Base-by-base conservation (phyloP, 208 protist species). In the Acanthamoeba royreba region DNA sequence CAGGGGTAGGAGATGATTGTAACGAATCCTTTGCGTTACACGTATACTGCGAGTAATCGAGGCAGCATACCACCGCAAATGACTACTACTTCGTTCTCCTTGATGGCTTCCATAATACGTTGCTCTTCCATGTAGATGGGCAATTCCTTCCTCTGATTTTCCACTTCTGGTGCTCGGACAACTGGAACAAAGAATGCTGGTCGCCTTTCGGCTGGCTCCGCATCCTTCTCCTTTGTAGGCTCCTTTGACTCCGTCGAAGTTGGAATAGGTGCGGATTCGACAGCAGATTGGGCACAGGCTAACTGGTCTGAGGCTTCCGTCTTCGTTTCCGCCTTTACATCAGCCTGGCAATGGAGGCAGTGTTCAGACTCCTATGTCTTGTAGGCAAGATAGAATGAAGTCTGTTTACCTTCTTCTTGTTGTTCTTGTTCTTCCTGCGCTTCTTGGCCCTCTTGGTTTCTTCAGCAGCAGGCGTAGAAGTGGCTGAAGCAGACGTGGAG, bases 101-200 rank as follows among this genome's bases (percentile, higher is more conserved):
- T 87, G 22, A 99, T 94, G 11, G 87, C 88, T 55, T 98, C 98
- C 83, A 99, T 97, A 5, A 99, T 97, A n/a, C 42, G 81, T 58
- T 98, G 96, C 94, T 98, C 98, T 81, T 98, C 97, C 38, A 85
- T 94, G 47, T 97, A 95, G 69, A 98, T 97, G 25, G 98, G 98
- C 40, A 98, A 91, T 33, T 96, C 69, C 15, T 79, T 28, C 31
- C 97, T 72, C 15, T 38, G 2, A 5, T 92, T 92, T 42, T 96
- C 61, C 28, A 98, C 89, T 17, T 94, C 96, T 31, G 79, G 46
- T 52, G 74, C 31, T 38, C 97, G 87, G 8, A 94, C 15, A 33
- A 98, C 93, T 28, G 63, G 74, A 9, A 97, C 95, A 79, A 95
- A 94, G 35, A 97, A 96, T n/a, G 86, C 96, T 9, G 43, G 53